phyloP scores from a whole-genome alignment of 1,284 basidiomycete species.

The Phaffia rhodozyma region DNA sequence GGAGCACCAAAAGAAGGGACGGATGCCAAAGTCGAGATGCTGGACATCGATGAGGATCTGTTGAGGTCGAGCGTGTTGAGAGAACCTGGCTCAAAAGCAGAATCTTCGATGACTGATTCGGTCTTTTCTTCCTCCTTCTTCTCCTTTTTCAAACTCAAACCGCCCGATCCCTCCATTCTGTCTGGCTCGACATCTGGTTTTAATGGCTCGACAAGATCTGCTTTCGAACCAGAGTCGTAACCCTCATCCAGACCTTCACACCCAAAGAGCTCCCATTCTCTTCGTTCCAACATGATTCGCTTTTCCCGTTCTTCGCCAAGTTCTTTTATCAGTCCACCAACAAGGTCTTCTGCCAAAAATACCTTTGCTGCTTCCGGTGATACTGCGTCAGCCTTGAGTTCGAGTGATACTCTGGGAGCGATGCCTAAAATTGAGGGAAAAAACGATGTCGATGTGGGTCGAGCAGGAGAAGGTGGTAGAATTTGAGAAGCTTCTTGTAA shows the following conservation, averaged over 20 bases:
- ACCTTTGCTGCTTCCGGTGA: constrained; percentile 43
- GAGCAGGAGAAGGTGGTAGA: neutral
- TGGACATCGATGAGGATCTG: too few relatives aligned
- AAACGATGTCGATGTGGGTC: neutral
- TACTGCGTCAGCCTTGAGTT: constrained; percentile 4
- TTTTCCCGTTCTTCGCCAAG: constrained; percentile 51
- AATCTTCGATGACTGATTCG: neutral
- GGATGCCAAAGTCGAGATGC: too few relatives aligned
- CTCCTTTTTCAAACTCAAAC: constrained; percentile 12
- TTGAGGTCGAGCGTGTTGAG: too few relatives aligned
- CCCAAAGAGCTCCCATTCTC: constrained; percentile 34
- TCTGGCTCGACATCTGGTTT: too few relatives aligned
- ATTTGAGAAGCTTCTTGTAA: constrained; percentile 10
- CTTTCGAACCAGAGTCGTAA: too few relatives aligned
- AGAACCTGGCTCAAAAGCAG: too few relatives aligned
- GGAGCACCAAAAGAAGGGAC: too few relatives aligned
- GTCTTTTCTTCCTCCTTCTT: constrained; percentile 9
- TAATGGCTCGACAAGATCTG: too few relatives aligned
- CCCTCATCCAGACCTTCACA: constrained; percentile 2
- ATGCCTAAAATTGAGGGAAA: neutral
- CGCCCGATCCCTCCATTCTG: too few relatives aligned
- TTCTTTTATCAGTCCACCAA: constrained; percentile 51
- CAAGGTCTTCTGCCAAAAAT: constrained; percentile 48
- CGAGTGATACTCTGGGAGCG: neutral
- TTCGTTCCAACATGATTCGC: constrained; percentile 45